phyloP scores from a whole-genome alignment of 2,329 filamentous ascomycete species.

The Albifimbria verrucaria region DNA sequence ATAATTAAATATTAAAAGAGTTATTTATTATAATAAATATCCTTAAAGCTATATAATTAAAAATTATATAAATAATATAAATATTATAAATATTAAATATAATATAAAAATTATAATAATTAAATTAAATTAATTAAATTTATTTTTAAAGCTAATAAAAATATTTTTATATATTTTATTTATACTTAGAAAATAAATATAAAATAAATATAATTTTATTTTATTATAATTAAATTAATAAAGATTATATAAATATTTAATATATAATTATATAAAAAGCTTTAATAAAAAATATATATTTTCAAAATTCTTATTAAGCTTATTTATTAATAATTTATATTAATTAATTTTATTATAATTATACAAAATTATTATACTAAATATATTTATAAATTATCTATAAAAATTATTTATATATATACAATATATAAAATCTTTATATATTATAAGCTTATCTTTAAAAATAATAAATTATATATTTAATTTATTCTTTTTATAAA shows the following conservation, averaged over 20 bases:
- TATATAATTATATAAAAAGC: neutral
- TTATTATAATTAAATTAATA: too few species aligned
- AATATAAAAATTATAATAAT: too few species aligned
- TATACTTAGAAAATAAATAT: too few species aligned
- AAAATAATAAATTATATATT: conserved; percentile 1
- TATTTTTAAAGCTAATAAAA: too few species aligned
- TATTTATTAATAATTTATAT: too few species aligned
- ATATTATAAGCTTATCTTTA: neutral
- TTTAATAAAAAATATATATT: neutral
- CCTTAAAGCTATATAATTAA: too few species aligned
- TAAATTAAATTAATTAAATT: too few species aligned
- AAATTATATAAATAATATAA: too few species aligned
- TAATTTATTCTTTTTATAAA: neutral
- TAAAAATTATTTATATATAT: neutral
- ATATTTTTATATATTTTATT: neutral
- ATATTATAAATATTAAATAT: too few species aligned
- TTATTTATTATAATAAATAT: neutral
- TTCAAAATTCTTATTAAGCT: too few species aligned
- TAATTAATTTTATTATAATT: too few species aligned
- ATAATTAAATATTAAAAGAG: neutral
- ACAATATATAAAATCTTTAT: neutral
- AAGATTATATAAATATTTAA: neutral
- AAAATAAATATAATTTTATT: conserved; percentile 1
- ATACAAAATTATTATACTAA: neutral
- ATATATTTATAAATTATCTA: neutral